Base-by-base conservation (phyloP, 345 rosid genomes). In the Syzygium aromaticum region DNA sequence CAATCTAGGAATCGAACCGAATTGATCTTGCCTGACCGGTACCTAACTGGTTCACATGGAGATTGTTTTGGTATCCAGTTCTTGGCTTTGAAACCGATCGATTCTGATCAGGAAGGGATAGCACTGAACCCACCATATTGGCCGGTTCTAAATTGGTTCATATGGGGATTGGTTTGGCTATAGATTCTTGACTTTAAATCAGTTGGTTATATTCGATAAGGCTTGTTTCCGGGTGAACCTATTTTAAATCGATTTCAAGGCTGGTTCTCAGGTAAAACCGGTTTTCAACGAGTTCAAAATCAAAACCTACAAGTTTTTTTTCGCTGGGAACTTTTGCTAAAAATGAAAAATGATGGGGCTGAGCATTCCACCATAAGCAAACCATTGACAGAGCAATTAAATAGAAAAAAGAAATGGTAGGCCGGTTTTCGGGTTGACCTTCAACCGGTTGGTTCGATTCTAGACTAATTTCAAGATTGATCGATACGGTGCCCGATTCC, bases 21-120 rank as follows among this genome's bases (percentile, higher is more conserved):
- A 61, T 7, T 4, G 4, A 9, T 19, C 27, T 33, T 40, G 38
- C 25, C 3, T 1, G 7, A 19, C 2, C 21, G 11, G 14, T 38
- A 38, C 49, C 7, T 33, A 19, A 2, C 8, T 4, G 5, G 13
- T 9, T 33, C 49, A 33, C 3, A 67, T 33, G 23, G 46, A 6
- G 6, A 33, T 11, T 38, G 27, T 4, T 73, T 38, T 14, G 43
- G 8, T 73, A 30, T 1, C 23, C 46, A 2, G 4, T 67, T 67
- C 6, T 38, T 9, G 46, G 12, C 82, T 33, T 73, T 73, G 82
- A 40, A 40, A 38, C 1, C 0, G 14, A 21, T 73, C 2, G 7
- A 4, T 73, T 38, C 2, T 73, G 2, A 10, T 9, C 0, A 1
- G 4, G 49, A 73, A 38, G 14, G 4, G 7, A 10, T 1, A 2